A percentile compares a stretch with the other conserved stretches of the same genome.
These are phyloP conservation scores for Pestalotiopsis sp. DNA, from an alignment of 2,329 filamentous ascomycete species.

Conservation along the genomic window DNA sequence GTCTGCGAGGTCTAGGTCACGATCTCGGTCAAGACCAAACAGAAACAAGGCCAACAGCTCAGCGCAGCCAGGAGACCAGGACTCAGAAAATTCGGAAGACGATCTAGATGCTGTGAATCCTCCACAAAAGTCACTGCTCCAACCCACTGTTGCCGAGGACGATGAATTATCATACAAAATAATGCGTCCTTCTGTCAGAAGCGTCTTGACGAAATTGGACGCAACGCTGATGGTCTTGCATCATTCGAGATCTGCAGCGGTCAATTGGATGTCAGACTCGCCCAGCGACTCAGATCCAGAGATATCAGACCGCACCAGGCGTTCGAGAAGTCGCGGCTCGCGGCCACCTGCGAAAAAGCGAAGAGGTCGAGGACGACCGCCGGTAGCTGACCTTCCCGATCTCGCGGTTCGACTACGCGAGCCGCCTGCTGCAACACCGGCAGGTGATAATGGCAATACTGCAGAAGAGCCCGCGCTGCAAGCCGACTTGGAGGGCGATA, in stretches of 20 bases:
- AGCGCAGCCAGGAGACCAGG: conserved; percentile 12
- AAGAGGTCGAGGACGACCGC: conserved; percentile 16
- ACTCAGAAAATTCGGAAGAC: conserved; percentile 22
- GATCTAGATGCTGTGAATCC: neutral
- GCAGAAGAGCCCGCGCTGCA: neutral
- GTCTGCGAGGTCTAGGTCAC: conserved; percentile 13
- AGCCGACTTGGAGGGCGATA: neutral
- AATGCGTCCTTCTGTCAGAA: conserved; percentile 67
- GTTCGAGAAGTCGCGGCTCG: conserved; percentile 10
- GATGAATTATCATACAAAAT: conserved; percentile 67
- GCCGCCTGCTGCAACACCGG: neutral
- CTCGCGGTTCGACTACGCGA: neutral
- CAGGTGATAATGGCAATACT: neutral
- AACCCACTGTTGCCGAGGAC: conserved; percentile 64
- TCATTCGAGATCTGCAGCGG: conserved; percentile 58
- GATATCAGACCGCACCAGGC: conserved; percentile 1
- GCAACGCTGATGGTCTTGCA: conserved; percentile 69
- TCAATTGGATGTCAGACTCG: conserved; percentile 29
- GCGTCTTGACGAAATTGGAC: conserved; percentile 71
- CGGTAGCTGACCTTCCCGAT: conserved; percentile 12
- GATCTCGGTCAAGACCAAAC: conserved; percentile 19
- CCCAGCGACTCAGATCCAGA: conserved; percentile 24
- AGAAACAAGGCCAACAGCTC: conserved; percentile 17
- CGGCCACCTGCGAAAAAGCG: conserved; percentile 12
- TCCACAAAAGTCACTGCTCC: conserved; percentile 24